A percentile compares a stretch with the other conserved stretches of the same genome.
phyloP scores from a whole-genome alignment of 164 flowering plant genomes.

The Liriodendron chinense region DNA sequence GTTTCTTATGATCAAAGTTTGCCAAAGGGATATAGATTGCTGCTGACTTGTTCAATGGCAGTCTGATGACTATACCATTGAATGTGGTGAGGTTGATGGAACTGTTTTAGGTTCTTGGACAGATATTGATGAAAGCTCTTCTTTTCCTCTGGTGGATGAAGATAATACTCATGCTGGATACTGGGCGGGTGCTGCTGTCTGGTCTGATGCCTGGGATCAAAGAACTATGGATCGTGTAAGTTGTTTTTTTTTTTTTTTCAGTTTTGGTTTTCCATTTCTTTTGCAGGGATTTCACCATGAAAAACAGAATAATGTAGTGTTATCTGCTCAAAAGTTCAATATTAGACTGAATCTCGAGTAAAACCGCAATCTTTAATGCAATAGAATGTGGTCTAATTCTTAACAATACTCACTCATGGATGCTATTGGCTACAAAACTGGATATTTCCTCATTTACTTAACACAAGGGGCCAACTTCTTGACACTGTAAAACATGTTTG shows the following conservation, averaged over 20 bases:
- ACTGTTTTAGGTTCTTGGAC: slow-evolving; percentile 88
- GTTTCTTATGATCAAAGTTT: slow-evolving; percentile 25
- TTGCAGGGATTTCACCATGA: background rate
- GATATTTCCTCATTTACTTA: too few species aligned
- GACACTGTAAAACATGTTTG: background rate
- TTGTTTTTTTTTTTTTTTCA: slow-evolving; percentile 6
- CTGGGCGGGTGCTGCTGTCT: slow-evolving; percentile 91
- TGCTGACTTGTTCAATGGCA: slow-evolving; percentile 32
- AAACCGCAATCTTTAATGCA: too few species aligned
- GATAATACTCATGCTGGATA: slow-evolving; percentile 55
- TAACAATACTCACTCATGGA: too few species aligned
- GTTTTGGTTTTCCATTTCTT: background rate
- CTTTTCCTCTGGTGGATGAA: slow-evolving; percentile 41
- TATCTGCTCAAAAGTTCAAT: background rate
- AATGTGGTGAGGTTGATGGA: slow-evolving; percentile 94
- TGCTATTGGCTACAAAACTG: too few species aligned
- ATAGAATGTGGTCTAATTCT: too few species aligned
- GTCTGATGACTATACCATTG: slow-evolving; percentile 36
- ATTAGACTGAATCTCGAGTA: too few species aligned
- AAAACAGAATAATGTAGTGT: background rate
- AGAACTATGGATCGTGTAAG: slow-evolving; percentile 88
- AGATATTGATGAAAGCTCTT: slow-evolving; percentile 33
- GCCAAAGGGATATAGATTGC: slow-evolving; percentile 33
- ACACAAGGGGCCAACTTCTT: too few species aligned
- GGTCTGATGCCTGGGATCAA: slow-evolving; percentile 91